Conservation (phyloP, 306 rosid species). For the Prunus dulcis region DNA sequence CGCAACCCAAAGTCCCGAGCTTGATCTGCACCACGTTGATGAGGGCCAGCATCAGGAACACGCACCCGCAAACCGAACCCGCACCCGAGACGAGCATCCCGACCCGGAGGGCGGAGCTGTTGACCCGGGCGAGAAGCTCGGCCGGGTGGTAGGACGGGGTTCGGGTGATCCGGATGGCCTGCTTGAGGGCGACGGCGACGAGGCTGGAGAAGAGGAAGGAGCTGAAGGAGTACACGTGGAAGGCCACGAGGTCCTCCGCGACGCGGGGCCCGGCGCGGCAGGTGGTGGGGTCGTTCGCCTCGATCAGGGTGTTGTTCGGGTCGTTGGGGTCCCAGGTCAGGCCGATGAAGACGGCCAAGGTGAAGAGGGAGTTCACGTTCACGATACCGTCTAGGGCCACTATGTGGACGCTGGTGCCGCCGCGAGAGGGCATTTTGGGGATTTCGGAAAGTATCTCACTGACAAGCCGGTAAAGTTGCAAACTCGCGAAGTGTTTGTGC, state of each 20-base stretch:
- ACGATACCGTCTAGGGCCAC: slow-evolving; percentile 75
- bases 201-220: slow-evolving; percentile 98
- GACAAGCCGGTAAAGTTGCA: not conserved
- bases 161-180: slow-evolving; percentile 66
- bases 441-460: not conserved
- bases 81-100: slow-evolving; percentile 80
- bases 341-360: slow-evolving; percentile 83
- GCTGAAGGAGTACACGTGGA: slow-evolving; percentile 95
- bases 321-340: slow-evolving; percentile 76
- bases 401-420: slow-evolving; percentile 61
- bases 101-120: slow-evolving; percentile 49
- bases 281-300: slow-evolving; percentile 6
- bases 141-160: slow-evolving; percentile 39
- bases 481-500: not conserved
- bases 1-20: slow-evolving; percentile 78
- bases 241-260: slow-evolving; percentile 69
- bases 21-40: slow-evolving; percentile 84
- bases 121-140: slow-evolving; percentile 52
- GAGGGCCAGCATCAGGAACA: slow-evolving; percentile 66
- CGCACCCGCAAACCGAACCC: slow-evolving; percentile 66
- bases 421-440: slow-evolving; percentile 35
- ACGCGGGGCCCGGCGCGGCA: slow-evolving; percentile 56
- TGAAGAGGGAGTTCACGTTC: slow-evolving; percentile 86
- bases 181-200: slow-evolving; percentile 77
- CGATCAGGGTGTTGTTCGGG: slow-evolving; percentile 46